Evolutionary conservation across 768 basidiomycete species (phyloP).

Genomic region (Leccinum barrowsii): DNA sequence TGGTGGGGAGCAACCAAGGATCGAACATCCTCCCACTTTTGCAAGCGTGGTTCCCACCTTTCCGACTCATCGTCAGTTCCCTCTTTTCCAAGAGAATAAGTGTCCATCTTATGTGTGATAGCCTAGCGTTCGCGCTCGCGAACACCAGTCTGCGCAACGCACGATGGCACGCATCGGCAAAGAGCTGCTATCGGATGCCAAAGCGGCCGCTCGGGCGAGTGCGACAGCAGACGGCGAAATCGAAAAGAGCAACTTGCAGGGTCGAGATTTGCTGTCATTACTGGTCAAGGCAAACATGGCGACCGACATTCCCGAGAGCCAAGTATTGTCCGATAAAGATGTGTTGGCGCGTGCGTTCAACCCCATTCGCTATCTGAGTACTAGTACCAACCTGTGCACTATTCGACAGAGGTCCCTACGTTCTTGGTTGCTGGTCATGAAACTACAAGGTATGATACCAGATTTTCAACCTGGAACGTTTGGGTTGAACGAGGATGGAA

Average conservation of each 20-base stretch:
- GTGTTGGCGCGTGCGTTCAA: conserved; percentile 48
- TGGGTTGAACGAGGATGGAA: neutral
- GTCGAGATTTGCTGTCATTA: conserved; percentile 48
- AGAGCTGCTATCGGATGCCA: conserved; percentile 46
- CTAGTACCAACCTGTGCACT: neutral
- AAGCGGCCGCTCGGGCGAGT: conserved; percentile 31
- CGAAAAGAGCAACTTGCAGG: conserved; percentile 31
- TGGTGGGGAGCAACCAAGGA: conserved; percentile 11
- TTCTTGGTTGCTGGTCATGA: neutral
- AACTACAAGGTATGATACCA: neutral
- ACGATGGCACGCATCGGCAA: conserved; percentile 51
- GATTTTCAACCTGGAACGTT: neutral
- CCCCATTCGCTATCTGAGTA: no score
- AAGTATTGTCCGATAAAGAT: conserved; percentile 59
- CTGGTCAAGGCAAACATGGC: conserved; percentile 22
- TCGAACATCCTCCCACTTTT: conserved; percentile 29
- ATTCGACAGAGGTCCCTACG: neutral
- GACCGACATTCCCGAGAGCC: conserved; percentile 50
- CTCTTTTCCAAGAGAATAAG: neutral
- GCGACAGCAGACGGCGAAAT: conserved; percentile 27
- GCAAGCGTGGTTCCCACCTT: conserved; percentile 33
- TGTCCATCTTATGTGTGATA: conserved; percentile 3
- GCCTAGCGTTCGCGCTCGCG: conserved; percentile 21
- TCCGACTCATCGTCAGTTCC: conserved; percentile 38
- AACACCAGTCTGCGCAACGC: conserved; percentile 26